Base-by-base conservation (phyloP, 2,329 filamentous ascomycete species). In the Cylindrodendrum hubeiense region DNA sequence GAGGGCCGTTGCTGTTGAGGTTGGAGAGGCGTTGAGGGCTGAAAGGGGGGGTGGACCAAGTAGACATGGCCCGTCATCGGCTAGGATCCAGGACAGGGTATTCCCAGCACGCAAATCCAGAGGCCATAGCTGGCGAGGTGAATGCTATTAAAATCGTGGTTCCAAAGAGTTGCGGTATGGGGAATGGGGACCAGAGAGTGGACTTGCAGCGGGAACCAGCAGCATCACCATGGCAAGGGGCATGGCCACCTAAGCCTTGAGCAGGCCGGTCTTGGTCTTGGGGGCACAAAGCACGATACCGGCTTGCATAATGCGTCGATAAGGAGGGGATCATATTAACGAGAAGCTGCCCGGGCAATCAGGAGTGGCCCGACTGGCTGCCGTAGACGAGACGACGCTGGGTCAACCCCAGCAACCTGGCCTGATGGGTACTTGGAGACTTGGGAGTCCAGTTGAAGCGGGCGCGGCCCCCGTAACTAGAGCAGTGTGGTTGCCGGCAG, bases 21-120 rank as follows among this genome's bases (percentile, higher is more conserved):
- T 59, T 71, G 65, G 71, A 69, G 54, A 71, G 56, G 39, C 72
- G 66, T 62, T 55, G 69, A 74, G 66, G 72, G 71, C 71, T 74
- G 72, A 74, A 69, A 64, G 66, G 62, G 56, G 70, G 72, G 63
- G 72, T 74, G 68, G 55, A 63, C 61, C 67, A 67, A 75, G 54
- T 51, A 68, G 64, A 63, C 65, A 57, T 56, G 52, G 39, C 28
- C 55, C 44, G 17, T 59, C 57, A 15, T 44, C 28, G 41, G 51
- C 60, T 60, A 37, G 65, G 68, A 54, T 52, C 56, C 55, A 53
- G 67, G 56, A 66, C 68, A 74, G 65, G 69, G 67, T 56, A 52
- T 61, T 62, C 65, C 53, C 17, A 66, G 66, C 50, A 68, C 53
- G 60, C 19, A 52, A 54, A 41, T 34, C 28, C 49, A 63, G 56